Base-by-base conservation (phyloP, 352 stramenopile species). In the Globisporangium mamillatum region DNA sequence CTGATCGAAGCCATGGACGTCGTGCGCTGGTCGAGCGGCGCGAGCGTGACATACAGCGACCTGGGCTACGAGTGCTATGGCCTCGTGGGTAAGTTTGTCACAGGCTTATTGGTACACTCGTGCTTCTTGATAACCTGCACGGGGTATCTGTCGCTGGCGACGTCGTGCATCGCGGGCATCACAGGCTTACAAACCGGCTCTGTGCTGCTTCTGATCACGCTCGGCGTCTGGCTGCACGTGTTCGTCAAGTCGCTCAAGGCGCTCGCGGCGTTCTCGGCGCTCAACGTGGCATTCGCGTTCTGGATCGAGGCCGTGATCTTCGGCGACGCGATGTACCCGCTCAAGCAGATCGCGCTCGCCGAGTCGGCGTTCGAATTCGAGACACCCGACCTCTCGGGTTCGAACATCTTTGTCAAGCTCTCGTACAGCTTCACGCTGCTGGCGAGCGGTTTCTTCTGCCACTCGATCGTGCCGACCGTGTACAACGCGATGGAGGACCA, bases 291-390 rank as follows among this genome's bases (percentile, higher is more conserved):
- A n/a, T 63, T 93, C 41, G 82, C 75, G 57, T 88, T 92, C 62
- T 93, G 86, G 86, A 86, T 93, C 66, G 86, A 93, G 64, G 80
- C 81, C 38, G 74, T 93, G 57, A 93, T 93, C 77, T 80, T 93
- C 36, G 86, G 86, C 52, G 86, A 93, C 67, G 86, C 86, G 63
- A 92, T 91, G 83, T 93, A 92, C 56, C 86, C 86, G 36, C 78
- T 92, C 24, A 92, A 86, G 74, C 79, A 92, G 58, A 92, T 93
- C 72, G 77, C 82, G 29, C 61, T 88, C 22, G 75, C 84, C 20
- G 68, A 89, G 60, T 79, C 82, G 16, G 72, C 81, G 58, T 91
- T 92, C 62, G 72, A 84, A 46, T 90, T 92, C 60, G 77, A 76
- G 58, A 90, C 82, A 50, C 83, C 86, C 0, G 82, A 93, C 52